Conservation (phyloP, 2,329 filamentous ascomycete genomes). For the Aspergillus novofumigatus region DNA sequence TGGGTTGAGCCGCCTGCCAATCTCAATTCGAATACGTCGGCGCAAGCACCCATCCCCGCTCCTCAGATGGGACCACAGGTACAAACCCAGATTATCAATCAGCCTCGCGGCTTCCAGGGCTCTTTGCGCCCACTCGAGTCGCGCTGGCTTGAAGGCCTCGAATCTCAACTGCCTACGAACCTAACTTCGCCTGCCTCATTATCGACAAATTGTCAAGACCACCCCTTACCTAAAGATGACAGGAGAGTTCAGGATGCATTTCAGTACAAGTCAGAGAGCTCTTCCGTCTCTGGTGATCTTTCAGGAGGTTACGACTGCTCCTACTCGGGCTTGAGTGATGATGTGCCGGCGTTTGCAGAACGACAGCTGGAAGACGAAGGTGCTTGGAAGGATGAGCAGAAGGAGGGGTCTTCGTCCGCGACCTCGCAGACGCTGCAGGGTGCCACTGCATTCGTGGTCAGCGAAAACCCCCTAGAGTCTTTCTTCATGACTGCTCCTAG, state of each 20-base stretch:
- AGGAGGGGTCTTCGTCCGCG: constrained; percentile 23
- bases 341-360: constrained; percentile 26
- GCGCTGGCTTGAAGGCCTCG: constrained; percentile 31
- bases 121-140: constrained; percentile 30
- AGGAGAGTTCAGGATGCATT: constrained; percentile 24
- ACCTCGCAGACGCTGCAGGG: constrained; percentile 21
- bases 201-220: constrained; percentile 14
- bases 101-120: constrained; percentile 20
- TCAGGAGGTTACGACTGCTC: constrained; percentile 31
- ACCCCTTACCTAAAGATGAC: constrained; percentile 14
- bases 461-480: constrained; percentile 29
- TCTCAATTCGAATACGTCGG: constrained; percentile 11
- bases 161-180: constrained; percentile 29
- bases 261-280: constrained; percentile 34
- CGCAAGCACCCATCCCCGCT: constrained; percentile 11
- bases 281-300: constrained; percentile 34
- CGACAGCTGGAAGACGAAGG: constrained; percentile 28
- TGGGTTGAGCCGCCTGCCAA: constrained; percentile 22
- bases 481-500: constrained; percentile 22
- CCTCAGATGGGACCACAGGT: constrained; percentile 20
- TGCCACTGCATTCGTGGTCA: constrained; percentile 34
- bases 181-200: constrained; percentile 24
- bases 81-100: constrained; percentile 15
- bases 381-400: constrained; percentile 26
- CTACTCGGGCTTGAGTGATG: constrained; percentile 30